Percentiles rank a stretch among this genome's conserved stretches.
Evolutionary conservation across 2,329 filamentous ascomycete genomes (phyloP).

Genomic region (Teratosphaeria gauchensis): DNA sequence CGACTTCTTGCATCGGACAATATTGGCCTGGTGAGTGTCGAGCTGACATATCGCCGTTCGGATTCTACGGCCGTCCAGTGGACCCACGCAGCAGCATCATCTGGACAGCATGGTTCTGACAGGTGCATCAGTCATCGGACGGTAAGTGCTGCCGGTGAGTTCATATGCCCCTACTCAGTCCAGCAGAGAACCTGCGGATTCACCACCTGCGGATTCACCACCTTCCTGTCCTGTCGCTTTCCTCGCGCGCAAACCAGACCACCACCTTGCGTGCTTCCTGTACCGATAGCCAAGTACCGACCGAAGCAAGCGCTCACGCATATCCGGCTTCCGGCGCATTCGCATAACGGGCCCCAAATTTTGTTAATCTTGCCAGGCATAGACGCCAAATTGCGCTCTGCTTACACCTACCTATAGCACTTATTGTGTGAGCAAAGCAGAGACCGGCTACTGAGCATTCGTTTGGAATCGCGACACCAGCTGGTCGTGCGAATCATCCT

Average conservation of each 20-base stretch:
- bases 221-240: background rate
- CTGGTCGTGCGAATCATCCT: background rate
- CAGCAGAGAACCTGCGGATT: background rate
- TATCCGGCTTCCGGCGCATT: background rate
- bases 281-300: background rate
- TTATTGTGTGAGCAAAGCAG: background rate
- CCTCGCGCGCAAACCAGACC: background rate
- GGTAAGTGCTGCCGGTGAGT: background rate
- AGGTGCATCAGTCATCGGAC: background rate
- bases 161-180: background rate
- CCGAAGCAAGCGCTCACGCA: background rate
- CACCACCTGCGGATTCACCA: background rate
- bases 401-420: background rate
- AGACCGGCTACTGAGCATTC: background rate
- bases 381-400: background rate
- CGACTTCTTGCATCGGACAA: background rate
- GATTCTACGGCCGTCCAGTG: background rate
- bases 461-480: background rate
- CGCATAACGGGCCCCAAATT: background rate
- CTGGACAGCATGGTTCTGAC: background rate
- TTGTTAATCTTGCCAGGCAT: background rate
- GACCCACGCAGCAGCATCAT: background rate
- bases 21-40: background rate
- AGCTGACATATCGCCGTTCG: background rate
- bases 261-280: background rate